Percentiles rank a stretch among this genome's conserved stretches.
phyloP scores from a whole-genome alignment of 768 basidiomycete species.

The Lyophyllum shimeji region DNA sequence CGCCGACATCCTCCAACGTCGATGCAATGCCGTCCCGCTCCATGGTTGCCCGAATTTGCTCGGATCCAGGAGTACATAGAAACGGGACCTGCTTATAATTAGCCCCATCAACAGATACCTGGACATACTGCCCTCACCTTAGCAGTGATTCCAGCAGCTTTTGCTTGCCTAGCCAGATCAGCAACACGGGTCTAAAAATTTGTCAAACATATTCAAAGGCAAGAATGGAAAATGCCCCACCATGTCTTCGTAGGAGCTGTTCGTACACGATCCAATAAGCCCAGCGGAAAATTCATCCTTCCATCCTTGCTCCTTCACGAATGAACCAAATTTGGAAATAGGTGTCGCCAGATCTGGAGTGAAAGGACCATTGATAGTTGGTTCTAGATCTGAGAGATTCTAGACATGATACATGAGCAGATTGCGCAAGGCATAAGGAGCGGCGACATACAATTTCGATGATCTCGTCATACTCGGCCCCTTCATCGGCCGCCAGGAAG shows the following conservation, averaged over 20 bases:
- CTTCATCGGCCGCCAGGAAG: constrained; percentile 81
- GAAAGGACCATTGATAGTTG: constrained; percentile 94
- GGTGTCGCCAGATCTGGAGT: constrained; percentile 97
- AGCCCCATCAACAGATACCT: constrained; percentile 5
- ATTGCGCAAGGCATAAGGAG: constrained; percentile 1
- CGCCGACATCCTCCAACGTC: constrained; percentile 86
- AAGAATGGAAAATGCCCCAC: constrained; percentile 33
- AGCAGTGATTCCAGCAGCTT: constrained; percentile 73
- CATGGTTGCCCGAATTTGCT: constrained; percentile 97
- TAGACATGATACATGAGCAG: constrained; percentile 27
- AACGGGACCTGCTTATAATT: constrained; percentile 62
- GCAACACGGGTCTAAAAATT: constrained; percentile 79
- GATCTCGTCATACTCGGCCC: constrained; percentile 91
- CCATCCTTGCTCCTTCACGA: constrained; percentile 87
- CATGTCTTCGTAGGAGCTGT: constrained; percentile 97
- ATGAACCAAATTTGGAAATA: constrained; percentile 79
- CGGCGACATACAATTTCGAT: constrained; percentile 76
- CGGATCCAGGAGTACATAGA: constrained; percentile 87
- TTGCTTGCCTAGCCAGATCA: constrained; percentile 88
- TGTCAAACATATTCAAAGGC: constrained; percentile 8
- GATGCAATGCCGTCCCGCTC: constrained; percentile 89
- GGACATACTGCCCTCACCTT: constrained; percentile 42
- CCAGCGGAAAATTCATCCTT: constrained; percentile 89
- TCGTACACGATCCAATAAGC: constrained; percentile 98
- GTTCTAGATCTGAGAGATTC: constrained; percentile 88